Base-by-base conservation (phyloP, 2,329 filamentous ascomycete genomes). In the Ceratocystis ficicola region DNA sequence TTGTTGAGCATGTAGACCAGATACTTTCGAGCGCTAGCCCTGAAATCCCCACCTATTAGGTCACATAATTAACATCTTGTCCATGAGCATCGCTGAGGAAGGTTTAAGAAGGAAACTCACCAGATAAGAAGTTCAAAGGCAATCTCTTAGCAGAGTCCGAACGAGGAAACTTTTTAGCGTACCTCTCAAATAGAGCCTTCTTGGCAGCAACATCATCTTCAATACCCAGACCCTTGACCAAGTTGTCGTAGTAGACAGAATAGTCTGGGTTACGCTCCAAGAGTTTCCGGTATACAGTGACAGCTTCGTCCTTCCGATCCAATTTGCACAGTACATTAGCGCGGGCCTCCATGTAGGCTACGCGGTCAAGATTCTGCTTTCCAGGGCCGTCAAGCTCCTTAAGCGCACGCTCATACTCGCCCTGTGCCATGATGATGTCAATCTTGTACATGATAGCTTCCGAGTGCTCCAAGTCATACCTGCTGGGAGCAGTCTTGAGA, bases 381-480 rank as follows among this genome's bases (percentile, higher is more conserved):
- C 84, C 84, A 63, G 89, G 83, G 10, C 83, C 81, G 67, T 96
- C 87, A 50, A 99, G 80, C 72, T 99, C 91, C 69, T 95, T 86
- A 72, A 97, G 77, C 4, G 94, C 94, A 72, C 88, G 84, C 72
- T 95, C 81, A 63, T 86, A 82, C 70, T 97, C 87, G 17, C 92
- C 92, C 67, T 86, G 84, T 76, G 97, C 95, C 46, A 90, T 90
- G 73, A 99, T 97, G 72, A 99, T 86, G 60, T 82, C 83, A 76
- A 96, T 99, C 77, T 96, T 96, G 79, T 99, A 99, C 77, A 99
- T 80, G 67, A 90, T 80, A 57, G 93, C 90, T 77, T 99, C 94
- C 41, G 92, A 94, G 75, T 97, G 89, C 76, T 99, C 94, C 72
- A 93, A 83, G 73, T 97, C 93, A 62, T 82, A 79, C 73, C 87